These are phyloP conservation scores for Camellia oleifera DNA, from an alignment of 179 eudicot genomes.

Conservation along the genomic window DNA sequence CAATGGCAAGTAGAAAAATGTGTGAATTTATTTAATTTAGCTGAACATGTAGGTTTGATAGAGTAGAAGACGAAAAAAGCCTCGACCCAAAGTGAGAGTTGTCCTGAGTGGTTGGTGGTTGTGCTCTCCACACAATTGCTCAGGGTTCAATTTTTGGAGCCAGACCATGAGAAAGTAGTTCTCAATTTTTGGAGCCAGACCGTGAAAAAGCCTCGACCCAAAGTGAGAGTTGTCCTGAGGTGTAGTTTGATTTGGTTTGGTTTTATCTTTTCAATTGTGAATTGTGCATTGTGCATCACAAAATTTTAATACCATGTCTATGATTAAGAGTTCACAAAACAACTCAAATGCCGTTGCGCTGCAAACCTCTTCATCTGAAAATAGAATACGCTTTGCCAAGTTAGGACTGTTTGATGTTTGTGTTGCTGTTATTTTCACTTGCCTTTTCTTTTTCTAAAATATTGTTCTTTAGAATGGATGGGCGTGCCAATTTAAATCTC, in stretches of 20 bases:
- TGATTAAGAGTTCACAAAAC: not conserved
- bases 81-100: too few species aligned
- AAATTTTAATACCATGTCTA: not conserved
- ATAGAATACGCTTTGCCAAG: not conserved
- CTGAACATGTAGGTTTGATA: too few species aligned
- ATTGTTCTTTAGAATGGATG: not conserved
- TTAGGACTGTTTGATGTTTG: not conserved
- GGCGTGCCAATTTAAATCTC: constrained; percentile 5
- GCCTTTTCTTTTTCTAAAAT: not conserved
- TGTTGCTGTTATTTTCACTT: not conserved
- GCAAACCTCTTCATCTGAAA: not conserved
- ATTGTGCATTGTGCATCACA: not conserved
- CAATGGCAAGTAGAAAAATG: too few species aligned
- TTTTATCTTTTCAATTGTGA: not conserved
- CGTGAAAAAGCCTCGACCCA: too few species aligned
- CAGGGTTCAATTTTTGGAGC: too few species aligned
- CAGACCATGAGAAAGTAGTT: too few species aligned
- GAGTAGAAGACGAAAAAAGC: too few species aligned
- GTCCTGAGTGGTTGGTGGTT: too few species aligned
- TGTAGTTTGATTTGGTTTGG: not conserved
- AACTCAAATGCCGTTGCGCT: not conserved
- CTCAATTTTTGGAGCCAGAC: too few species aligned
- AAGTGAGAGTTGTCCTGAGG: too few species aligned
- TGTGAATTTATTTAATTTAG: too few species aligned
- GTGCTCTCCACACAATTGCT: too few species aligned